Evolutionary conservation across 2,329 filamentous ascomycete species (phyloP).

Genomic region (Aspergillaceae sp.): DNA sequence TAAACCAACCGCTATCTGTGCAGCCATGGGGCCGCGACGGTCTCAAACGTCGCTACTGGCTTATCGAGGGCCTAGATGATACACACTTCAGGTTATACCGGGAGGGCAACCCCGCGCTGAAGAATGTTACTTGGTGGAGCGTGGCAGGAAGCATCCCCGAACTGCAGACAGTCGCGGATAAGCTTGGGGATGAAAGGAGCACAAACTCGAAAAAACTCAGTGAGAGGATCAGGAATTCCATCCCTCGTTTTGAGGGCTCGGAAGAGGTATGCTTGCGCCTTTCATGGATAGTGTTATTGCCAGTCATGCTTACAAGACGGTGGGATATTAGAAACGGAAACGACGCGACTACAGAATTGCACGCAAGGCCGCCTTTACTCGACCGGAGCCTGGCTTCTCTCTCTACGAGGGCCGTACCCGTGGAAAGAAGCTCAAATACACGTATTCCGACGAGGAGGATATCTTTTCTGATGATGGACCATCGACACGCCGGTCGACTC

Average conservation of each 20-base stretch:
- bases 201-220: conserved; percentile 71
- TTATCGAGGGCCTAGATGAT: conserved; percentile 89
- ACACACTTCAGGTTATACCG: conserved; percentile 90
- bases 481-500: conserved; percentile 54
- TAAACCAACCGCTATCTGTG: conserved; percentile 80
- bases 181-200: conserved; percentile 69
- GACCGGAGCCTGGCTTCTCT: conserved; percentile 82
- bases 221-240: conserved; percentile 66
- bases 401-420: conserved; percentile 93
- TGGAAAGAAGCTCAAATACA: conserved; percentile 94
- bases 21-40: conserved; percentile 86
- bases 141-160: conserved; percentile 88
- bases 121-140: conserved; percentile 81
- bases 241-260: conserved; percentile 85
- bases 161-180: conserved; percentile 63
- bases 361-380: conserved; percentile 77
- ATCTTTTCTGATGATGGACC: conserved; percentile 55
- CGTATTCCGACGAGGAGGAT: conserved; percentile 82
- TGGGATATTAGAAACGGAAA: conserved; percentile 63
- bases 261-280: conserved; percentile 59
- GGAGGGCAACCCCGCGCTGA: conserved; percentile 74
- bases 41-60: conserved; percentile 84
- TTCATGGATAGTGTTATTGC: neutral
- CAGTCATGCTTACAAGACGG: conserved; percentile 8
- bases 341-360: conserved; percentile 82